Evolutionary conservation across 2,329 filamentous ascomycete species (phyloP), one percentile per base, ranked within the genome.

Genomic region (Aspergillus oerlinghausenensis): DNA sequence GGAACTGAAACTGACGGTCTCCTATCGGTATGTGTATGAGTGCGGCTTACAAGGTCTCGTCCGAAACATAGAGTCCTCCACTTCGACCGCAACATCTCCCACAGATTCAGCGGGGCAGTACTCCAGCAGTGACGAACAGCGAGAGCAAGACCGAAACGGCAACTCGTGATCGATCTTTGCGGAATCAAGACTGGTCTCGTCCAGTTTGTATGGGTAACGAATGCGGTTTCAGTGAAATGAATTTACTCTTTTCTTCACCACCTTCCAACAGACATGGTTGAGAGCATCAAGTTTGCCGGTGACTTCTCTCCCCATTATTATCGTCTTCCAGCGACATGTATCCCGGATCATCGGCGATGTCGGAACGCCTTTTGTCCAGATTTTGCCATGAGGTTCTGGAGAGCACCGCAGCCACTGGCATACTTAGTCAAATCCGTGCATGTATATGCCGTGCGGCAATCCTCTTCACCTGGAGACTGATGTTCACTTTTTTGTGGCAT

Each of bases 61-160:
- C 45, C 19, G 29, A 23, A 42, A 63, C 61, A 56, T 8, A 47
- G 43, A 47, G 21, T 47, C 43, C 38, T 61, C 61, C 47, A 47
- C 59, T 19, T 63, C 60, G 2, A 55, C 63, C 28, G 50, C 60
- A 43, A 61, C 62, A 52, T 65, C 63, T 35, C 62, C 63, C 52
- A 64, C 62, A 52, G 62, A 64, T 42, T 58, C 54, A 28, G 50
- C 58, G 19, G 61, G 63, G 51, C 63, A 64, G 50, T 65, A 63
- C 51, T 60, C 63, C 42, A 65, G 63, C 55, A 60, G 63, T 21
- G 63, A 64, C 56, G 63, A 70, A 62, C 61, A 68, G 64, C 59
- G 58, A 61, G 53, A 51, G 52, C 58, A 52, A 28, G 50, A 55
- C 23, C 56, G 60, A 51, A 49, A 55, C 50, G 56, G 59, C 29